phyloP scores from a whole-genome alignment of 345 rosid species.

The Hibiscus tridactylites region DNA sequence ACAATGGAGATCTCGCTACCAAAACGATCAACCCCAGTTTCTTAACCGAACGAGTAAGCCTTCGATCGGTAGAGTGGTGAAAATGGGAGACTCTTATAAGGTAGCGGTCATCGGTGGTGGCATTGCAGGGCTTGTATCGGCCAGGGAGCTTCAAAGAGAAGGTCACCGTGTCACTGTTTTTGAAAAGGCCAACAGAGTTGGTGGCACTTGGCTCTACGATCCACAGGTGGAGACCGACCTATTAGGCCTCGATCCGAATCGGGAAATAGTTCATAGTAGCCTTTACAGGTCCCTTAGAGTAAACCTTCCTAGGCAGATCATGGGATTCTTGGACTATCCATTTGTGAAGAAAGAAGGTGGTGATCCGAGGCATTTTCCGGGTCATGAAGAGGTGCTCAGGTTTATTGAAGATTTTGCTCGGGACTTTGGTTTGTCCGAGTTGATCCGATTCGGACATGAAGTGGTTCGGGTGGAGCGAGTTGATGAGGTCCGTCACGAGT shows the following conservation, averaged over 20 bases:
- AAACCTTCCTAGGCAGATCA: constrained; percentile 47
- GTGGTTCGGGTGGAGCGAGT: neutral
- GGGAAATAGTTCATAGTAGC: constrained; percentile 39
- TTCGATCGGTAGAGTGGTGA: neutral
- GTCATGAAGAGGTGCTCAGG: neutral
- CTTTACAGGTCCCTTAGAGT: constrained; percentile 54
- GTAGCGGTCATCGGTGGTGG: constrained; percentile 9
- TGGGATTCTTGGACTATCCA: constrained; percentile 52
- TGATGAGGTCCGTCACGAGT: neutral
- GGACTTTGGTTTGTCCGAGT: neutral
- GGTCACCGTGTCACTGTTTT: constrained; percentile 46
- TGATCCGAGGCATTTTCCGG: neutral
- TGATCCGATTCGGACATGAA: neutral
- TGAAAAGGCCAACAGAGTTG: constrained; percentile 32
- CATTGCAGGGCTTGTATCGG: neutral
- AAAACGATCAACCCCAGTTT: too few relatives aligned
- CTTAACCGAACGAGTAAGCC: too few relatives aligned
- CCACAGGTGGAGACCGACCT: constrained; percentile 39
- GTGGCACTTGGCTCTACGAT: constrained; percentile 57
- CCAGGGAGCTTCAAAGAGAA: constrained; percentile 49
- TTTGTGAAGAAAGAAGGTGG: constrained; percentile 18
- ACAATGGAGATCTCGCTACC: too few relatives aligned
- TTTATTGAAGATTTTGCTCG: constrained; percentile 5
- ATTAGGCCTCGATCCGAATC: constrained; percentile 30
- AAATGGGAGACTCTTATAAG: neutral